Evolutionary conservation across 2,329 filamentous ascomycete genomes (phyloP).

Genomic region (Fusarium hostae): DNA sequence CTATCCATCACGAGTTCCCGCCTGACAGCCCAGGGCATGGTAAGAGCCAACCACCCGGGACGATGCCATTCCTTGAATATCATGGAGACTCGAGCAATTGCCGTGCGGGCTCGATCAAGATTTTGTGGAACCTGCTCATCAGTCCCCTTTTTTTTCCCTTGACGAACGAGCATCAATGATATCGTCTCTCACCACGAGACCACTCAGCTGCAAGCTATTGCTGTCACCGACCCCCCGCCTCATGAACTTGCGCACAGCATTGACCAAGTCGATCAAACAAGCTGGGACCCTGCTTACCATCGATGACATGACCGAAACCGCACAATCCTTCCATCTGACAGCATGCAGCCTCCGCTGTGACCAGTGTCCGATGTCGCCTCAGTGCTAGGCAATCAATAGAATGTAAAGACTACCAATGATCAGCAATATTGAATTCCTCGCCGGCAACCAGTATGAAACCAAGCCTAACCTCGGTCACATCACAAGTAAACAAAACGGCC

Average conservation of each 20-base stretch:
- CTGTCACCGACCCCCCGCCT: constrained; percentile 30
- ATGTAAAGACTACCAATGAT: not conserved
- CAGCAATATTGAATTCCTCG: constrained; percentile 2
- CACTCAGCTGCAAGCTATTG: constrained; percentile 31
- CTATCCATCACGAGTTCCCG: not conserved
- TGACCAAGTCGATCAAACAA: constrained; percentile 31
- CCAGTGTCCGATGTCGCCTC: constrained; percentile 7
- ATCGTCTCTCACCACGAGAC: constrained; percentile 25
- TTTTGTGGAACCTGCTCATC: constrained; percentile 24
- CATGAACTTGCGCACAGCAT: constrained; percentile 23
- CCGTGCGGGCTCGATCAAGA: constrained; percentile 7
- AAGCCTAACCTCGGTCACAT: constrained; percentile 2
- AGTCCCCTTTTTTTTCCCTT: constrained; percentile 12
- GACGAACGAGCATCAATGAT: not conserved
- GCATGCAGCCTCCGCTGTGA: not conserved
- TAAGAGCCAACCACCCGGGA: not conserved
- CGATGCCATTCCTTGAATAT: constrained; percentile 7
- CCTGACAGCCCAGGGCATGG: not conserved
- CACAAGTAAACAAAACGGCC: constrained; percentile 20
- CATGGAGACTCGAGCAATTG: constrained; percentile 11
- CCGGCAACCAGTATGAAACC: not conserved
- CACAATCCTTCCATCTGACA: constrained; percentile 14
- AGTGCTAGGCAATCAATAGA: not conserved
- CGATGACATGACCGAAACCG: constrained; percentile 10
- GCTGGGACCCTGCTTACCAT: constrained; percentile 3